phyloP scores from a whole-genome alignment of 441 rosid genomes.

The Populus hybrid region DNA sequence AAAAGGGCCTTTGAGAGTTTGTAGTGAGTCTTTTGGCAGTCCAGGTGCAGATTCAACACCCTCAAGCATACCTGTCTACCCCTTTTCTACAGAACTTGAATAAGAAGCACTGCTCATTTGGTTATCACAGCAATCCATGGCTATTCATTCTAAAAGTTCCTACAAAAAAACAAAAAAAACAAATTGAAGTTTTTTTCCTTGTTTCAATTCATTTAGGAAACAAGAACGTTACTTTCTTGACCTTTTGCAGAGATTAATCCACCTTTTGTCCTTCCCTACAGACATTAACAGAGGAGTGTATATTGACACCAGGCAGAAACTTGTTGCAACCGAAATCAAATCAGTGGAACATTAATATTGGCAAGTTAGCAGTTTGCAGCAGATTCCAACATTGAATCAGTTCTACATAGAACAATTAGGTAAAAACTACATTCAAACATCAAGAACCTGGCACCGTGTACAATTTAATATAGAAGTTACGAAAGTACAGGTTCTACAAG shows the following conservation, averaged over 20 bases:
- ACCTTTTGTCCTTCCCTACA: neutral
- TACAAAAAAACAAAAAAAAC: neutral
- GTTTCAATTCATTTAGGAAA: neutral
- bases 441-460: neutral
- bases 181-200: neutral
- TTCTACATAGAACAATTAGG: neutral
- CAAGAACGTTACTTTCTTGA: neutral
- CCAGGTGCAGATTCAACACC: conserved; percentile 84
- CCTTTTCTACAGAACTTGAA: conserved; percentile 44
- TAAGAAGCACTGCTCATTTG: neutral
- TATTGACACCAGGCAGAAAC: neutral
- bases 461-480: neutral
- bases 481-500: neutral
- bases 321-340: neutral
- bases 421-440: neutral
- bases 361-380: neutral
- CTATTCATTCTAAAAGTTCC: neutral
- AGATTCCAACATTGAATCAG: neutral
- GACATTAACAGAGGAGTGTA: neutral
- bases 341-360: neutral
- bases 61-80: conserved; percentile 64
- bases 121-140: neutral
- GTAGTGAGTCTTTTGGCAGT: conserved; percentile 58
- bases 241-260: neutral
- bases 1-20: conserved; percentile 37